Evolutionary conservation across 2,329 filamentous ascomycete species (phyloP), one percentile per base, ranked within the genome.

Genomic region (Parascedosporium putredinis): DNA sequence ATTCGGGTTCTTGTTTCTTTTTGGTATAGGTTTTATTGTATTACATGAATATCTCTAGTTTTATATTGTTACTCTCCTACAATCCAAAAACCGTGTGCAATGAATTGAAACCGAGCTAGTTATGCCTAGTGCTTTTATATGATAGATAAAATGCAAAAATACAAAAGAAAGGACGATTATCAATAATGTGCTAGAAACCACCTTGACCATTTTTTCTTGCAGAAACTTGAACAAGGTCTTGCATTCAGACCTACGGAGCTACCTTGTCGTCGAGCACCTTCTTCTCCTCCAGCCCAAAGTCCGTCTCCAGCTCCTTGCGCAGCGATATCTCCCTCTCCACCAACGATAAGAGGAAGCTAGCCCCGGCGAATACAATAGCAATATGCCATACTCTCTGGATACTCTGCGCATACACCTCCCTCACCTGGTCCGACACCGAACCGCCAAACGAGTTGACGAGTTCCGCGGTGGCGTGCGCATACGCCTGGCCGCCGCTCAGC

Each of bases 311-410:
- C 4, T 59, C 57, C 18, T 55, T 56, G 2, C 61, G 51, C 8
- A 65, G 40, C 1, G 55, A 45, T 5, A 63, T 43, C 9, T 62
- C 54, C 40, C 55, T 55, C 40, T 62, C 61, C 25, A 62, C 54
- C 9, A 61, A 10, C 3, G 57, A 51, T 1, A 64, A 43, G 1
- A 61, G 7, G 18, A 62, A 56, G 0, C 52, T 55, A 12, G 58
- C 9, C 0, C 55, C 58, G 0, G 54, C 46, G 25, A 63, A 58
- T 0, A 54, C 53, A 5, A 58, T 49, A 2, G 52, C 52, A 7
- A 61, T 56, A 0, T 56, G 22, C 31, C 57, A 64, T 2, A 62
- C 57, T 22, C 51, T 55, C 6, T 55, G 53, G 24, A 64, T 18
- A 1, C 57, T 52, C 8, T 58, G 16, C 43, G 53, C 52, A 23